A percentile compares a stretch with the other conserved stretches of the same genome.
Evolutionary conservation across 1,139 yeast species (phyloP).

Genomic region (Taiozyma sp.): DNA sequence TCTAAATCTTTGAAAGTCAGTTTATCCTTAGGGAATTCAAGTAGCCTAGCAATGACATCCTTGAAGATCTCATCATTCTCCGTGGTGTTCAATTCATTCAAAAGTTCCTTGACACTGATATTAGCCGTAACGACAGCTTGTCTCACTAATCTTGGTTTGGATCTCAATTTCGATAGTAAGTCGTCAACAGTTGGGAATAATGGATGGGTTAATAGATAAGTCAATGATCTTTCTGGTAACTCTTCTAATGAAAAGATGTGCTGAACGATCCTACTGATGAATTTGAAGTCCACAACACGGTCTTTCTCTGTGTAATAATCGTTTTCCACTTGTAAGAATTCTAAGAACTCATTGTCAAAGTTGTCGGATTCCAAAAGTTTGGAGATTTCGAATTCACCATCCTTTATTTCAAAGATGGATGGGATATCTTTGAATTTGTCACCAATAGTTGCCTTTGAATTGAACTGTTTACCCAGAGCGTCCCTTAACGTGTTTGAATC

Average conservation of each 20-base stretch:
- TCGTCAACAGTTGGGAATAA: conserved; percentile 66
- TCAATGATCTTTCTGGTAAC: conserved; percentile 45
- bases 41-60: conserved; percentile 63
- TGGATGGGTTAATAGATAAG: conserved; percentile 83
- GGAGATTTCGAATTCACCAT: conserved; percentile 24
- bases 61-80: conserved; percentile 61
- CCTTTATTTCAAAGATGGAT: conserved; percentile 18
- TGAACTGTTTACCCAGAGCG: conserved; percentile 63
- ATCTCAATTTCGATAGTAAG: conserved; percentile 45
- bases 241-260: conserved; percentile 29
- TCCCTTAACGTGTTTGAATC: conserved; percentile 72
- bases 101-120: conserved; percentile 57
- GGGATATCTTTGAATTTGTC: conserved; percentile 23
- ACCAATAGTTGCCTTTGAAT: conserved; percentile 13
- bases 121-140: conserved; percentile 79
- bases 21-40: conserved; percentile 41
- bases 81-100: conserved; percentile 49
- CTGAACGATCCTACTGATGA: conserved; percentile 46
- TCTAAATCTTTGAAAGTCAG: conserved; percentile 26
- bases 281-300: conserved; percentile 57
- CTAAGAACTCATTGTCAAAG: conserved; percentile 27
- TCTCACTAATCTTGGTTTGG: conserved; percentile 60
- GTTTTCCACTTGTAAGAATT: conserved; percentile 26
- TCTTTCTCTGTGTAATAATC: conserved; percentile 64
- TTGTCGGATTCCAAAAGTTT: conserved; percentile 21